Evolutionary conservation across 176 grass and related monocot genomes (phyloP), one percentile per base, ranked within the genome.

Genomic region (Carex myosuroides): DNA sequence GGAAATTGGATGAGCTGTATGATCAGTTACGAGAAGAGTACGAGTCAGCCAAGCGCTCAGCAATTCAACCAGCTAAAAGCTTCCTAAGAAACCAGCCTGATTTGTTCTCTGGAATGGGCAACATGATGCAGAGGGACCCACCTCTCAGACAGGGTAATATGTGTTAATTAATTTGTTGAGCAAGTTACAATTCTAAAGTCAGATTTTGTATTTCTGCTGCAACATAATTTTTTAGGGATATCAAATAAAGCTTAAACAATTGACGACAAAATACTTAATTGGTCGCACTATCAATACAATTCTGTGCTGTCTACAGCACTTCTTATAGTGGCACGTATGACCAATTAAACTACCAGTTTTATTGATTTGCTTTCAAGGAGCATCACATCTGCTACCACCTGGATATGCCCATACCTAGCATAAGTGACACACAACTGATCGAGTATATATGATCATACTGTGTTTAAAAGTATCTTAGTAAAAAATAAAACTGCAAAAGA

Each of bases 1-100:
- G 94, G 56, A 94, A 94, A 60, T 91, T 97, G 75, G 94, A 97
- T 29, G 88, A 94, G 87, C 94, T 92, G 94, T 92, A 97, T 81
- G 92, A 97, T 89, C 88, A 92, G 72, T 65, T 97, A 66, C 94
- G 94, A 85, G 86, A 54, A 20, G 92, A 94, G 60, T 94, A 92
- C 39, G 92, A 97, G 60, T 97, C 88, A 0, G 53, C 65, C 44
- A 92, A 94, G 81, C 87, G 90, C 64, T 94, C 87, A 56, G 86
- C 92, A 48, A 86, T 94, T 85, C 90, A 97, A 87, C 94, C 92
- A 60, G 79, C 82, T 6, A 92, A 92, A 79, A 92, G 89, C 85
- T 92, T 92, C 60, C 30, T 86, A 73, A 89, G 92, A 88, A 80
- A 85, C 60, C 90, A 94, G 77, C 77, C 90, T 81, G 90, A 92